Evolutionary conservation across 179 eudicot species (phyloP).

Genomic region (Sideroxylon spinosum): DNA sequence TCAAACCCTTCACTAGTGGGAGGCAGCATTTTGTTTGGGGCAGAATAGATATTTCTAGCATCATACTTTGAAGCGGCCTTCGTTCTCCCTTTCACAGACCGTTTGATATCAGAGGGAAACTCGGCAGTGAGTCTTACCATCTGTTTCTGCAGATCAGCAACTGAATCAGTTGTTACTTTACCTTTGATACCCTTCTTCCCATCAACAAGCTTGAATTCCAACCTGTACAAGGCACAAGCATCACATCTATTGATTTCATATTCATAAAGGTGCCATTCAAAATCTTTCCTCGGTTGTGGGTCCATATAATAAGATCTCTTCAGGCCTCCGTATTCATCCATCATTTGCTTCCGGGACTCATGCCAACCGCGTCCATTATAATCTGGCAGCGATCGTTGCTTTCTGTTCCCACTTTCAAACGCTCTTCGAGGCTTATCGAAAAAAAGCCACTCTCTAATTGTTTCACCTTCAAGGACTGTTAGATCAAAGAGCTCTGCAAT

Average conservation of each 20-base stretch:
- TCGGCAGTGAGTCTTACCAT: slow-evolving; percentile 94
- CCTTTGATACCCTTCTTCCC: slow-evolving; percentile 79
- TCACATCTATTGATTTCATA: slow-evolving; percentile 79
- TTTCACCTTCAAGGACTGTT: slow-evolving; percentile 74
- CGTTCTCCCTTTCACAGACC: slow-evolving; percentile 47
- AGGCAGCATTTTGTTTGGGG: slow-evolving; percentile 32
- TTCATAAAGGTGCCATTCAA: slow-evolving; percentile 96
- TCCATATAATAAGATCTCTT: slow-evolving; percentile 99
- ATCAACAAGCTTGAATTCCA: slow-evolving; percentile 83
- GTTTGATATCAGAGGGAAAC: slow-evolving; percentile 64
- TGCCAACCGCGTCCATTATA: slow-evolving; percentile 99
- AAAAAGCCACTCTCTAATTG: slow-evolving; percentile 93
- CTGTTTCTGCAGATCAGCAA: slow-evolving; percentile 93
- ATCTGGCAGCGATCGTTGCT: slow-evolving; percentile 94
- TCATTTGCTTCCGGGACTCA: slow-evolving; percentile 94
- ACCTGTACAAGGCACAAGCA: slow-evolving; percentile 78
- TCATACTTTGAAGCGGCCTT: slow-evolving; percentile 45
- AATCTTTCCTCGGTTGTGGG: slow-evolving; percentile 86
- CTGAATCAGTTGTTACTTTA: slow-evolving; percentile 57
- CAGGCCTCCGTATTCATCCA: slow-evolving; percentile 79
- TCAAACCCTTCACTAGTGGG: slow-evolving; percentile 43
- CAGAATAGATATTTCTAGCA: slow-evolving; percentile 33
- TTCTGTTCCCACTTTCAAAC: slow-evolving; percentile 94
- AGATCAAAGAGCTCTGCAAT: slow-evolving; percentile 93
- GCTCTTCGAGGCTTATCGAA: slow-evolving; percentile 98